Evolutionary conservation across 352 stramenopile species (phyloP), one percentile per base, ranked within the genome.

Genomic region (Phytopythium boreale): DNA sequence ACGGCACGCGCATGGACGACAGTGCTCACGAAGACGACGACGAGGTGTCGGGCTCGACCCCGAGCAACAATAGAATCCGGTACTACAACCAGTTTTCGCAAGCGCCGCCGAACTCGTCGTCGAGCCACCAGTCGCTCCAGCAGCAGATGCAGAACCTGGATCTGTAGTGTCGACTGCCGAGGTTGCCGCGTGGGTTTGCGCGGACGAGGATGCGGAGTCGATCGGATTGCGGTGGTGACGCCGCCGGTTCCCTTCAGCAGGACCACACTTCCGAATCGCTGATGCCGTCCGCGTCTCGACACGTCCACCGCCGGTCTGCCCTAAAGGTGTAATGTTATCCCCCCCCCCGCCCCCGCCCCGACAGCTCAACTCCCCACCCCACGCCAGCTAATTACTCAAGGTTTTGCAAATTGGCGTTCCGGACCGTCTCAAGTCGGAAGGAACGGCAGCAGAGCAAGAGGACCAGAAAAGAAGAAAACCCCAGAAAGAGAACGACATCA

Each of bases 111-210:
- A 68, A 69, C 31, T 68, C 73, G 26, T 22, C 49, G 44, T 41
- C 71, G 46, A 55, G 64, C 62, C 58, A 64, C 59, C 72, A 80
- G 68, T 72, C 72, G 58, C 76, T 82, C 66, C 72, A 79, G 70
- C 75, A 69, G 72, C 77, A 85, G 68, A 76, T 90, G 74, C 83
- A 92, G 67, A 90, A 92, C 68, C 66, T 90, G 72, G 83, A 92
- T 67, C 74, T 92, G 79, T 92, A 88, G 80, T 50, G 64, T 43
- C 39, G n/a, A 39, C 41, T 39, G 41, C 14, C 29, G 56, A 12
- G 36, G 22, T 39, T 52, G 41, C 57, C 44, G 56, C n/a, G 56
- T 22, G 41, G 46, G 14, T 41, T 34, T 31, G 49, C 6, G 26
- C 6, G 26, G 44, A 37, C 27, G 15, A 39, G 27, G 49, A 24